Evolutionary conservation across 148 eudicot genomes (phyloP), one percentile per base, ranked within the genome.

Genomic region (Vaccinium myrtillus): DNA sequence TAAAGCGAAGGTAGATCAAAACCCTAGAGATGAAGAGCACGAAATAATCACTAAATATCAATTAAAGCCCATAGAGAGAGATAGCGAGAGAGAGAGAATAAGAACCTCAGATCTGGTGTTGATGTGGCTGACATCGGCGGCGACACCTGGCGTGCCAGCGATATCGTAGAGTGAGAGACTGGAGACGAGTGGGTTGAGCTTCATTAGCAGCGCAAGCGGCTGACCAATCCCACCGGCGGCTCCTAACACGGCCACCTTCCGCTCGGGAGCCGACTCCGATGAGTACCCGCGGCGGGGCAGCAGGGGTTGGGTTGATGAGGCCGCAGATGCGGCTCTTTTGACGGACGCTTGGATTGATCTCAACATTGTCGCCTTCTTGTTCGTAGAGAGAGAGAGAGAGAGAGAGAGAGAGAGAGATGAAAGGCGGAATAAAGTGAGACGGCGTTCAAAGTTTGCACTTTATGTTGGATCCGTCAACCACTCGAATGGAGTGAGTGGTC

Each of bases 191-290:
- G 99, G 99, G 84, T 94, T 96, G 13, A 95, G 90, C 88, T 96
- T 96, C 99, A 96, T 96, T 39, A 96, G 92, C 50, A 96, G 88
- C 6, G 99, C 82, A 0, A 96, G 90, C 0, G 99, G 98, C 87
- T 96, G 99, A 0, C 99, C 99, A 63, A 96, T 96, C 2, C 99
- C 99, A 7, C 99, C 99, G 76, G 95, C 99, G 73, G 99, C 99
- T 0, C 99, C 99, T 19, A 96, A 77, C 9, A 96, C 83, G 21
- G 91, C 93, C 8, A 96, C 99, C 78, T 93, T 95, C 23, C 98
- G 89, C 84, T 92, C 93, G 5, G 98, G 97, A 5, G 86, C 88
- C 2, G 96, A 83, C 8, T 67, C 85, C 53, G 99, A 93, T 6
- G 97, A 88, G 84, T 84, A 94, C 23, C 78, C 65, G 21, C 98